phyloP scores from a whole-genome alignment of 2,329 filamentous ascomycete genomes.

The Diaporthe australafricana region DNA sequence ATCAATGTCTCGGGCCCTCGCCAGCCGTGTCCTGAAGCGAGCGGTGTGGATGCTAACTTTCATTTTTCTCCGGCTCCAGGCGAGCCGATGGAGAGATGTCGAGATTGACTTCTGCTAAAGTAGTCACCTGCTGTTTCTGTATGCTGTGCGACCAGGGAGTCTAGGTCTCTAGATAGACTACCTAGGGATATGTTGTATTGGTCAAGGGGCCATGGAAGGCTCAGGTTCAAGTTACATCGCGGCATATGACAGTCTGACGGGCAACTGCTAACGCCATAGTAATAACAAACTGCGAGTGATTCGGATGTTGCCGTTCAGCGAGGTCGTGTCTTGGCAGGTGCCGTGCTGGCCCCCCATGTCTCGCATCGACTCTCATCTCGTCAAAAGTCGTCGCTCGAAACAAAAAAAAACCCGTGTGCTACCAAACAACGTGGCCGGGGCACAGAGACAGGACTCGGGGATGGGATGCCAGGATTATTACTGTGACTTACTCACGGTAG shows the following conservation, averaged over 20 bases:
- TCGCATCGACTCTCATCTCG: conserved; percentile 21
- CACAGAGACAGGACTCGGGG: neutral
- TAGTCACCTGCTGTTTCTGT: neutral
- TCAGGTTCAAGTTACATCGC: conserved; percentile 23
- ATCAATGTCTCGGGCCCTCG: conserved; percentile 25
- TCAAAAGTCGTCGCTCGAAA: conserved; percentile 8
- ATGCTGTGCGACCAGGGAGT: no score
- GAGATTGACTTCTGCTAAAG: neutral
- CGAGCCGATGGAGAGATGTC: neutral
- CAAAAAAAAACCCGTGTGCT: conserved; percentile 5
- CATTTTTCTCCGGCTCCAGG: neutral
- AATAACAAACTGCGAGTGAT: conserved; percentile 16
- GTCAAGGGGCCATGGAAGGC: neutral
- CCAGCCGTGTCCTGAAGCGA: conserved; percentile 15
- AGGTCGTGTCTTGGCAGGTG: neutral
- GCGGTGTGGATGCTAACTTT: conserved; percentile 22
- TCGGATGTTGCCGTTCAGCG: conserved; percentile 13
- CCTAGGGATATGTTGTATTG: neutral
- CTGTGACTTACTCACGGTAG: neutral
- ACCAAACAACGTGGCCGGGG: conserved; percentile 17
- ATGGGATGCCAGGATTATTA: neutral
- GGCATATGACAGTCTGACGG: conserved; percentile 1
- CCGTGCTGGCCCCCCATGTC: conserved; percentile 7
- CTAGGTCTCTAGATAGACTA: no score
- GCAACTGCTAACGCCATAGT: conserved; percentile 7